A percentile compares a stretch with the other conserved stretches of the same genome.
These are phyloP conservation scores for Anthoceros angustus DNA, from an alignment of 225 moss, liverwort and hornwort genomes.

Conservation along the genomic window DNA sequence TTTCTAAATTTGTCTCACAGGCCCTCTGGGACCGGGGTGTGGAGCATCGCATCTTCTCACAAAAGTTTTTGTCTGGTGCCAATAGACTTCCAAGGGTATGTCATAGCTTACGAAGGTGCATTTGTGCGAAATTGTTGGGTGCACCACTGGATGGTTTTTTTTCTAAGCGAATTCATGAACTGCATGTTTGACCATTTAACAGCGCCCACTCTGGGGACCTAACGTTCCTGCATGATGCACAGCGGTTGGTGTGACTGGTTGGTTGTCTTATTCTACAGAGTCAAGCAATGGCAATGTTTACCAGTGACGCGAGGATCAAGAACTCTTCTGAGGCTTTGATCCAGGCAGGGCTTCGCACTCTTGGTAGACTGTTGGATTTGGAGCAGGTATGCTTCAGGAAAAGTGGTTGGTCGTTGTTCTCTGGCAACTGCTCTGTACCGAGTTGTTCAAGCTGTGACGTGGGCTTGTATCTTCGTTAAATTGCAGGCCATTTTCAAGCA, in stretches of 20 bases:
- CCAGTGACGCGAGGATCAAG: conserved; percentile 11
- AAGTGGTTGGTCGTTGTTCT: too few relatives aligned
- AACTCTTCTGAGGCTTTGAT: conserved; percentile 18
- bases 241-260: too few relatives aligned
- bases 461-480: background rate
- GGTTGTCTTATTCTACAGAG: conserved; percentile 1
- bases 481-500: conserved; percentile 17
- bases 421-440: background rate
- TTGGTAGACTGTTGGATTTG: conserved; percentile 24
- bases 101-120: background rate
- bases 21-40: conserved; percentile 70
- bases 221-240: too few relatives aligned
- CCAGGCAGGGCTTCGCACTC: conserved; percentile 16
- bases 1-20: conserved; percentile 24
- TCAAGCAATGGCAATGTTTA: conserved; percentile 9
- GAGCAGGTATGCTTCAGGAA: conserved; percentile 2
- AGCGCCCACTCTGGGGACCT: too few relatives aligned
- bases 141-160: too few relatives aligned
- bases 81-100: conserved; percentile 54
- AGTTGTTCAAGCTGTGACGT: background rate
- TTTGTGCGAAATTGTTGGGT: too few relatives aligned
- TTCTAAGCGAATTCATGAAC: too few relatives aligned
- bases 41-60: conserved; percentile 71
- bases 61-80: conserved; percentile 48
- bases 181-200: too few relatives aligned